These are phyloP conservation scores for Rhynchospora tenuis DNA, from an alignment of 176 grass and related monocot genomes.

Conservation along the genomic window DNA sequence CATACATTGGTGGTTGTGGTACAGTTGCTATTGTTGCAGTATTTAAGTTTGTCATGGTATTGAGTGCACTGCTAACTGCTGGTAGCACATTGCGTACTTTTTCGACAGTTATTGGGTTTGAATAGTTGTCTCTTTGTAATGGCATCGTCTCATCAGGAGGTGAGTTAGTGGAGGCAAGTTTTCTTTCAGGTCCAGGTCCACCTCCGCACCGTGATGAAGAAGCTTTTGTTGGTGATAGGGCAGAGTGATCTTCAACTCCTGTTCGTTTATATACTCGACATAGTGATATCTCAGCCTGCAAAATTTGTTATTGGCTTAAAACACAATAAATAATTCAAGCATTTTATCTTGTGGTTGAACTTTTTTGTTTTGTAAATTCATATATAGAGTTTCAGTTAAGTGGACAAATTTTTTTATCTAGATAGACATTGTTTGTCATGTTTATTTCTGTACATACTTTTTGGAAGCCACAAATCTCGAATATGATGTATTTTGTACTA, in stretches of 20 bases:
- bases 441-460: no score
- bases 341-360: neutral
- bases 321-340: neutral
- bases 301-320: slow-evolving; percentile 5
- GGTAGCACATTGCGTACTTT: neutral
- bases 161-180: slow-evolving; percentile 32
- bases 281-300: slow-evolving; percentile 84
- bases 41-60: slow-evolving; percentile 8
- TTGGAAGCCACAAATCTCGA: neutral
- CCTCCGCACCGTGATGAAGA: slow-evolving; percentile 14
- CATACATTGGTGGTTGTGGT: slow-evolving; percentile 22
- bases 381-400: neutral
- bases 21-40: neutral
- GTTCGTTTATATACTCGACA: slow-evolving; percentile 92
- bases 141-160: slow-evolving; percentile 42
- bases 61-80: neutral
- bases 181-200: slow-evolving; percentile 21
- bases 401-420: neutral
- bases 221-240: slow-evolving; percentile 20
- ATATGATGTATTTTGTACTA: neutral
- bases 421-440: neutral
- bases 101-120: slow-evolving; percentile 12
- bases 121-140: slow-evolving; percentile 48
- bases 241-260: slow-evolving; percentile 61
- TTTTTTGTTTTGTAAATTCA: neutral